Percentiles rank a stretch among this genome's conserved stretches.
These are phyloP conservation scores for Cyberlindnera sargentensis DNA, from an alignment of 805 yeast genomes.

Conservation along the genomic window DNA sequence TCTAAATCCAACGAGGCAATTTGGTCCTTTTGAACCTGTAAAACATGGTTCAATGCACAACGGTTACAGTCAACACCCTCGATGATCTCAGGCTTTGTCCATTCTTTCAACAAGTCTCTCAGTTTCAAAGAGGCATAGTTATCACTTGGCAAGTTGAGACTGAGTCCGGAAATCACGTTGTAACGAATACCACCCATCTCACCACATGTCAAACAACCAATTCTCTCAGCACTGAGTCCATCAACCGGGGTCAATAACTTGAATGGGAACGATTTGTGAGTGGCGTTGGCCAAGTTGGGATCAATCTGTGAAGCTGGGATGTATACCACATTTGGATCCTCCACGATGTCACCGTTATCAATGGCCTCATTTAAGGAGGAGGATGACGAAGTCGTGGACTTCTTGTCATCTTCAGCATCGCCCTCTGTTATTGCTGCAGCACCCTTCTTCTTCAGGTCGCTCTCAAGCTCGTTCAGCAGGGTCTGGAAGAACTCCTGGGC, in stretches of 20 bases:
- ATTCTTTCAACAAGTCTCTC: constrained; percentile 49
- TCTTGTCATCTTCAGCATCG: background rate
- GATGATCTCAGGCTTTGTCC: constrained; percentile 77
- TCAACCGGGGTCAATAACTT: constrained; percentile 83
- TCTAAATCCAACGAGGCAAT: constrained; percentile 23
- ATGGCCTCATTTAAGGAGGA: constrained; percentile 22
- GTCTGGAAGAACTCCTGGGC: constrained; percentile 94
- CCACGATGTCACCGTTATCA: constrained; percentile 39
- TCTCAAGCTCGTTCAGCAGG: constrained; percentile 59
- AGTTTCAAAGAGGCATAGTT: constrained; percentile 37
- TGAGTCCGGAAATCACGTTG: constrained; percentile 68
- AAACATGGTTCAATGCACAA: constrained; percentile 68
- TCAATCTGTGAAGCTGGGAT: constrained; percentile 75
- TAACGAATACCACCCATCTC: constrained; percentile 90
- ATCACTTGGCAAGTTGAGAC: constrained; percentile 58
- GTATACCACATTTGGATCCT: constrained; percentile 55
- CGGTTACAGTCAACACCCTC: constrained; percentile 94
- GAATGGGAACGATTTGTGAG: constrained; percentile 41
- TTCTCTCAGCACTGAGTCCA: constrained; percentile 81
- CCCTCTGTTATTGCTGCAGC: background rate
- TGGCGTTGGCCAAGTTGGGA: constrained; percentile 46
- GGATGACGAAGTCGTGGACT: constrained; percentile 4
- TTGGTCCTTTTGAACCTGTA: constrained; percentile 39
- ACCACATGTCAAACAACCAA: constrained; percentile 87
- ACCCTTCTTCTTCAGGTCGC: constrained; percentile 36